Evolutionary conservation across 257 asterid genomes (phyloP).

Genomic region (Handroanthus guayacan): DNA sequence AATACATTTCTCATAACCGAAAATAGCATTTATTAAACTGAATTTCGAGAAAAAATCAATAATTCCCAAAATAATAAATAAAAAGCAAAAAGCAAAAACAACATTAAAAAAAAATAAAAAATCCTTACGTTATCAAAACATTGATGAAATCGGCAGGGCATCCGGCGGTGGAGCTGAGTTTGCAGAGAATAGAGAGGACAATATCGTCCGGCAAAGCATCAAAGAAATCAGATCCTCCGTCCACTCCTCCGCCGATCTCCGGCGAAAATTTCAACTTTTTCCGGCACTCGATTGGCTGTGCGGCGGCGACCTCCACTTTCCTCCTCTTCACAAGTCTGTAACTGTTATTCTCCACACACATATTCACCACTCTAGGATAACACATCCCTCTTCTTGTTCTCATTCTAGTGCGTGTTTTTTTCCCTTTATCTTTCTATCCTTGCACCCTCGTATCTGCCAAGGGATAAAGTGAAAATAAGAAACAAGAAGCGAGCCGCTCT

Average conservation of each 20-base stretch:
- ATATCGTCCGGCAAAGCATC: slow-evolving; percentile 87
- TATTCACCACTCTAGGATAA: slow-evolving; percentile 50
- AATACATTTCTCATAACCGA: neutral
- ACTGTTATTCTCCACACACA: slow-evolving; percentile 33
- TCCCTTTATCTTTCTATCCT: neutral
- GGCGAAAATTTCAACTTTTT: slow-evolving; percentile 44
- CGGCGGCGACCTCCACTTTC: slow-evolving; percentile 37
- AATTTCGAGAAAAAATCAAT: neutral
- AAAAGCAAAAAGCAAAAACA: neutral
- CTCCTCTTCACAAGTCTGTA: slow-evolving; percentile 34
- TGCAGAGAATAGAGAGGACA: slow-evolving; percentile 59
- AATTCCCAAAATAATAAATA: neutral
- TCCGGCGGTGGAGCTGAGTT: slow-evolving; percentile 61
- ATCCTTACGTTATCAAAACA: slow-evolving; percentile 67
- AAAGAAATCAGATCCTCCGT: slow-evolving; percentile 50
- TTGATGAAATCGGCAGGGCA: slow-evolving; percentile 73
- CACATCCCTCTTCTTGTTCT: slow-evolving; percentile 63
- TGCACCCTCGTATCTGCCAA: neutral
- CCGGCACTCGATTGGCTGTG: slow-evolving; percentile 37
- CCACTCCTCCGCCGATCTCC: slow-evolving; percentile 20
- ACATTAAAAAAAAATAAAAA: neutral
- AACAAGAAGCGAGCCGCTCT: slow-evolving; percentile 25
- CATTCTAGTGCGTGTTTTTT: slow-evolving; percentile 43
- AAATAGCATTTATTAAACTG: neutral
- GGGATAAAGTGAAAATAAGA: slow-evolving; percentile 34